These are phyloP conservation scores for Alternaria tenuissima DNA, from an alignment of 2,329 filamentous ascomycete species.

Conservation along the genomic window DNA sequence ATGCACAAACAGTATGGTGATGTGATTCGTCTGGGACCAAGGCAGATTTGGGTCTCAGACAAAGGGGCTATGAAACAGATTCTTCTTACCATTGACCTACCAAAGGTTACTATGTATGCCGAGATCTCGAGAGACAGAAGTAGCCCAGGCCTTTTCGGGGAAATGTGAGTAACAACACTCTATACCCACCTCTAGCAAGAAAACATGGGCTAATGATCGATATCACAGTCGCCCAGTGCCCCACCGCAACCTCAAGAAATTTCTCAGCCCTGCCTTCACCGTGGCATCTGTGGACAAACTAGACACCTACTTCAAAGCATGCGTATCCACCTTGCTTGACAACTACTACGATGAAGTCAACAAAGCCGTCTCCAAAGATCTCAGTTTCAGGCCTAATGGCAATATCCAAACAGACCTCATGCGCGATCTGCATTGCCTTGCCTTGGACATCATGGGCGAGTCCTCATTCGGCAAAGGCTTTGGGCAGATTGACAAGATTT, in stretches of 20 bases:
- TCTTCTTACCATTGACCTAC: slow-evolving; percentile 2
- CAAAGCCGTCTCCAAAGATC: not conserved
- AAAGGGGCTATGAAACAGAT: slow-evolving; percentile 9
- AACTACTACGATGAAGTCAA: slow-evolving; percentile 6
- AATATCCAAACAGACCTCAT: slow-evolving; percentile 4
- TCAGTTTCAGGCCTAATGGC: not conserved
- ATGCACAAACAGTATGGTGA: slow-evolving; percentile 6
- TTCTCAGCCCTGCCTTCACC: slow-evolving; percentile 5
- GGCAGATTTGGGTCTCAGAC: slow-evolving; percentile 3
- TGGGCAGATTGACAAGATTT: slow-evolving; percentile 9
- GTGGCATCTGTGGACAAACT: not conserved
- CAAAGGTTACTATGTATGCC: slow-evolving; percentile 7
- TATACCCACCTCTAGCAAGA: not conserved
- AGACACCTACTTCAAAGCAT: slow-evolving; percentile 10
- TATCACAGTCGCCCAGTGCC: not conserved
- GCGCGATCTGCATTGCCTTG: slow-evolving; percentile 5
- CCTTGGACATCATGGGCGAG: slow-evolving; percentile 7
- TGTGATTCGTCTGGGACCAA: slow-evolving; percentile 4
- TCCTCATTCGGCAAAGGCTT: slow-evolving; percentile 7
- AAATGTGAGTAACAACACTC: not conserved
- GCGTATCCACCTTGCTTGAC: not conserved
- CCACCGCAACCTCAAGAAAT: slow-evolving; percentile 1
- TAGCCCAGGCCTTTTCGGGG: slow-evolving; percentile 4
- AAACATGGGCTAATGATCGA: not conserved
- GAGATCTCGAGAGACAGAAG: slow-evolving; percentile 6